A percentile compares a stretch with the other conserved stretches of the same genome.
These are phyloP conservation scores for Fraxinus velutina DNA, from an alignment of 305 asterid species.

Conservation along the genomic window DNA sequence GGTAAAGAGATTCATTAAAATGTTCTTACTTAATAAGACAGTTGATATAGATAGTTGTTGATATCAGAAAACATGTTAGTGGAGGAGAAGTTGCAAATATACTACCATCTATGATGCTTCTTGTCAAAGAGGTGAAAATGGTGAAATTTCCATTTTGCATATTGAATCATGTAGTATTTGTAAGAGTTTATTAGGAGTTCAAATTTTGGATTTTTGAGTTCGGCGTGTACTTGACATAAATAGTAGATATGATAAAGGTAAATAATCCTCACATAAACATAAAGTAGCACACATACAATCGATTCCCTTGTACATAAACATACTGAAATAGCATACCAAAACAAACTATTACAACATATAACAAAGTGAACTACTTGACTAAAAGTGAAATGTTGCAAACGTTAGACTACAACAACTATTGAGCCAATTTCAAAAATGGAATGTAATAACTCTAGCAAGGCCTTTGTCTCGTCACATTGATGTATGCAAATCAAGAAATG, in stretches of 20 bases:
- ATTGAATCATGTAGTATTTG: background rate
- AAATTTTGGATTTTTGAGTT: background rate
- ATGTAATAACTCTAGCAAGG: background rate
- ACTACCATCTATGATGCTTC: background rate
- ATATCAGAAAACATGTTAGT: background rate
- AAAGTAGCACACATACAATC: background rate
- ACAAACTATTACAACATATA: background rate
- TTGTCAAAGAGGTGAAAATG: background rate
- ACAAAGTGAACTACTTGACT: background rate
- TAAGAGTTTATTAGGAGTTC: background rate
- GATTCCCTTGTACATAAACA: background rate
- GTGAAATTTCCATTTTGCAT: background rate
- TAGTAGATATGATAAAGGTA: background rate
- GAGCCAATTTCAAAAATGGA: background rate
- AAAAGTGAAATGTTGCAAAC: background rate
- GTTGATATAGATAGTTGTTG: background rate
- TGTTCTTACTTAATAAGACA: background rate
- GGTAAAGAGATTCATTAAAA: background rate
- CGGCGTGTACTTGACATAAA: background rate
- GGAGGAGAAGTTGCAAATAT: background rate
- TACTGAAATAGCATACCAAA: background rate
- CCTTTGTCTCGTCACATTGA: background rate
- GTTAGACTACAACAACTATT: background rate
- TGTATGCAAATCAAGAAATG: background rate
- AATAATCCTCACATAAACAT: background rate